Conservation (phyloP, 228 moss, liverwort and hornwort genomes). For the Sphagnum fallax region DNA sequence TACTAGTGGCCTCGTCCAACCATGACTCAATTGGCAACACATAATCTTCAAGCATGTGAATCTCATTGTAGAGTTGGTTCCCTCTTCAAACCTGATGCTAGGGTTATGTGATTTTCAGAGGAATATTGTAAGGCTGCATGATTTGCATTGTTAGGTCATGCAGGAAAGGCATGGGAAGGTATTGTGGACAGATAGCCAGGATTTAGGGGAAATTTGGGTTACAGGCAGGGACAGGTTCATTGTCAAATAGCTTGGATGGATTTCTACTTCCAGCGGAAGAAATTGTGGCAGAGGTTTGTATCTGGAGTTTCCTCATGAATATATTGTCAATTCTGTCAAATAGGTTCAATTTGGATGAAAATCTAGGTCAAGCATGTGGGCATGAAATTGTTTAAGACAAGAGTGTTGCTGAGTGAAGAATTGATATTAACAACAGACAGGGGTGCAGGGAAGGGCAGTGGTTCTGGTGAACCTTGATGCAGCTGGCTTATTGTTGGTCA, state of each 20-base stretch:
- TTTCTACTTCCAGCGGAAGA: constrained; percentile 66
- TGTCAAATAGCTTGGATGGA: constrained; percentile 47
- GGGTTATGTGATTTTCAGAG: background rate
- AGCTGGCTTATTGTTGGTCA: constrained; percentile 77
- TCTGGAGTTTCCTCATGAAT: background rate
- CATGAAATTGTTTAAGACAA: constrained; percentile 1
- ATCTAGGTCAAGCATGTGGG: background rate
- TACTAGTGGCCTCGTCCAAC: background rate
- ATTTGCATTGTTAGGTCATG: no score
- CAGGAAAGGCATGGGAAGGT: background rate
- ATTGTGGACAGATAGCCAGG: constrained; percentile 2
- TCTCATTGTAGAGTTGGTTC: background rate
- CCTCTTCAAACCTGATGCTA: background rate
- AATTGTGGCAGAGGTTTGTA: constrained; percentile 63
- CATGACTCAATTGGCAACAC: background rate
- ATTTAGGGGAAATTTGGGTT: constrained; percentile 4
- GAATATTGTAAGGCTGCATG: background rate
- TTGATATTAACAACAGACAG: background rate
- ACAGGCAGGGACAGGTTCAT: constrained; percentile 51
- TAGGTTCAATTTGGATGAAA: background rate
- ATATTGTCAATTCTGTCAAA: background rate
- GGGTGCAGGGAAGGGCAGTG: constrained; percentile 61
- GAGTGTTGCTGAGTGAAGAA: background rate
- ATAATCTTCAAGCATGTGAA: background rate
- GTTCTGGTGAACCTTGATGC: constrained; percentile 83